These are phyloP conservation scores for Amanita subjunquillea DNA, from an alignment of 768 basidiomycete genomes.

Conservation along the genomic window DNA sequence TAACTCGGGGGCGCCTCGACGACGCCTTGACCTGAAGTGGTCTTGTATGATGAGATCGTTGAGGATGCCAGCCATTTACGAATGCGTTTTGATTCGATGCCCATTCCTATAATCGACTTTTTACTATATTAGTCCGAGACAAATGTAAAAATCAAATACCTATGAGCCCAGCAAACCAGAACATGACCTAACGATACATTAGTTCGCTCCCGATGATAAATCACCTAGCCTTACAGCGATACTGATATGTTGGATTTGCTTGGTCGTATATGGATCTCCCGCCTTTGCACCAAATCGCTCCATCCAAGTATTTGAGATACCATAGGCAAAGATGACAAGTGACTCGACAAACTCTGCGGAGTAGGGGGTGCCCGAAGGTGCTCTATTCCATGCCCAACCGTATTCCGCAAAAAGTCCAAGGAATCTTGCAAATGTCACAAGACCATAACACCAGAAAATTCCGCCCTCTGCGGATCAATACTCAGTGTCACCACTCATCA, in stretches of 20 bases:
- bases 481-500: constrained; percentile 3
- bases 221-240: constrained; percentile 55
- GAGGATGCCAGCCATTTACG: constrained; percentile 66
- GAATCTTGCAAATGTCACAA: constrained; percentile 89
- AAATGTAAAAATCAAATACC: constrained; percentile 25
- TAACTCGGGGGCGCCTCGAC: constrained; percentile 67
- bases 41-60: constrained; percentile 23
- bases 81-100: constrained; percentile 69
- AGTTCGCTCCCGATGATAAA: neutral
- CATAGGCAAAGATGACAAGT: constrained; percentile 77
- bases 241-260: constrained; percentile 88
- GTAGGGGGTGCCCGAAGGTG: constrained; percentile 36
- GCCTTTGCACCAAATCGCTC: constrained; percentile 81
- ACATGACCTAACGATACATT: constrained; percentile 56
- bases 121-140: neutral
- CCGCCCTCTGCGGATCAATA: constrained; percentile 52
- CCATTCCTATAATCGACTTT: constrained; percentile 37
- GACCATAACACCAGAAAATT: constrained; percentile 89
- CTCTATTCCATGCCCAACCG: constrained; percentile 94
- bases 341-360: constrained; percentile 77
- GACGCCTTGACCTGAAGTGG: constrained; percentile 25
- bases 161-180: constrained; percentile 85
- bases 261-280: constrained; percentile 81
- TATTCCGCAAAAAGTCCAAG: constrained; percentile 77
- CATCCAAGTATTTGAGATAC: constrained; percentile 92